Percentiles rank a stretch among this genome's conserved stretches.
Evolutionary conservation across 306 rosid genomes (phyloP).

Genomic region (Begonia masoniana): DNA sequence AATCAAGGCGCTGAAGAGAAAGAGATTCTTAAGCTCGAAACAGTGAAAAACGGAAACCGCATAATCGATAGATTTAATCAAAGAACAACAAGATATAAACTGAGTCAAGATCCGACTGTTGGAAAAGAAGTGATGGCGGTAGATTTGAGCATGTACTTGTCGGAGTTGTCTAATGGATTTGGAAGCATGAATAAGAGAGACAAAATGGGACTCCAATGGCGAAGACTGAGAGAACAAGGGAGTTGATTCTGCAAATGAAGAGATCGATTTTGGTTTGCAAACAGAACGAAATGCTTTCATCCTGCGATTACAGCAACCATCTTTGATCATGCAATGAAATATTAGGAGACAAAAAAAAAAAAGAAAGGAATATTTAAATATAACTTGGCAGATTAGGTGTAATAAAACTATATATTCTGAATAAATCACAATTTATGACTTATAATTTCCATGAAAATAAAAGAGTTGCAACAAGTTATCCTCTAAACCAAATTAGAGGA

Average conservation of each 20-base stretch:
- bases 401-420: too few species aligned
- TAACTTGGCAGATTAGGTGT: too few species aligned
- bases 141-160: constrained; percentile 9
- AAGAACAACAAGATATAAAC: constrained; percentile 14
- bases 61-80: constrained; percentile 11
- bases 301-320: not conserved
- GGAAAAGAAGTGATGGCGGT: constrained; percentile 4
- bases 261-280: constrained; percentile 6
- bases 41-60: constrained; percentile 12
- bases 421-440: too few species aligned
- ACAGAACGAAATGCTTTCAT: constrained; percentile 6
- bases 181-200: constrained; percentile 13
- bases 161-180: constrained; percentile 5
- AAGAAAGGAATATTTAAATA: too few species aligned
- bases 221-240: not conserved
- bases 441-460: too few species aligned
- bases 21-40: constrained; percentile 10
- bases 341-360: too few species aligned
- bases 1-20: constrained; percentile 16
- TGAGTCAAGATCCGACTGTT: constrained; percentile 15
- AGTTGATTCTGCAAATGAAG: constrained; percentile 1
- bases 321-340: too few species aligned
- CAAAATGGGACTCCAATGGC: constrained; percentile 12
- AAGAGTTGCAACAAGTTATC: too few species aligned
- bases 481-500: too few species aligned